Conservation (phyloP, 805 yeast genomes). For the Candida incommunis region DNA sequence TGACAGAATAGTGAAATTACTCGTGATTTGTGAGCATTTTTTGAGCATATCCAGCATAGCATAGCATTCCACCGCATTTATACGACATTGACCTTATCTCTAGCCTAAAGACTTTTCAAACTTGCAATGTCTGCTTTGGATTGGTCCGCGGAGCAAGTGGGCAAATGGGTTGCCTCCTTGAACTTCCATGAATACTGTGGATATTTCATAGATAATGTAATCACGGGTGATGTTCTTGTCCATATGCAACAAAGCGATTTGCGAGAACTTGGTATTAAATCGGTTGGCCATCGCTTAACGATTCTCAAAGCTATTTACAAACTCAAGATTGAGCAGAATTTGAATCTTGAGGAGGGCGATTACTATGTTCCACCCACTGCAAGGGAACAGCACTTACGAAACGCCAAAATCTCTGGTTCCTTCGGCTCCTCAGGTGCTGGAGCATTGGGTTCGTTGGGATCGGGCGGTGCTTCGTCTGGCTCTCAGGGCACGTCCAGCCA, state of each 20-base stretch:
- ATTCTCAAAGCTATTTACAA: slow-evolving; percentile 48
- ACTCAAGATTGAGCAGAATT: slow-evolving; percentile 24
- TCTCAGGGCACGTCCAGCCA: no score
- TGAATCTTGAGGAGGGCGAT: slow-evolving; percentile 11
- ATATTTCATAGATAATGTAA: slow-evolving; percentile 39
- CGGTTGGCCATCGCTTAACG: slow-evolving; percentile 40
- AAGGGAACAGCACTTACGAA: slow-evolving; percentile 15
- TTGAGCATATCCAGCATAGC: no score
- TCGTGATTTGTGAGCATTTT: no score
- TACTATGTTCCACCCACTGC: slow-evolving; percentile 22
- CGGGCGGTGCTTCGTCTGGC: no score
- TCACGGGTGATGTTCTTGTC: slow-evolving; percentile 61
- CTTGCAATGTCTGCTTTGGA: slow-evolving; percentile 7
- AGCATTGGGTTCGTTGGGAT: no score
- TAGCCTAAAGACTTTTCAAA: no score
- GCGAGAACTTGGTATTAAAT: slow-evolving; percentile 50
- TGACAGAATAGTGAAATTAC: no score
- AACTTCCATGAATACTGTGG: slow-evolving; percentile 12
- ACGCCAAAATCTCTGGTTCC: slow-evolving; percentile 5
- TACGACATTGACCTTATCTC: no score
- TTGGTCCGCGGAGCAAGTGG: slow-evolving; percentile 12
- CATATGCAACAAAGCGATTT: slow-evolving; percentile 58
- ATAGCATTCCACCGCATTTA: no score
- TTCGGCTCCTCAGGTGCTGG: no score
- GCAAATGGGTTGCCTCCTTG: slow-evolving; percentile 10